Evolutionary conservation across 225 moss, liverwort and hornwort genomes (phyloP), one percentile per base, ranked within the genome.

Genomic region (Physcomitrium patens): DNA sequence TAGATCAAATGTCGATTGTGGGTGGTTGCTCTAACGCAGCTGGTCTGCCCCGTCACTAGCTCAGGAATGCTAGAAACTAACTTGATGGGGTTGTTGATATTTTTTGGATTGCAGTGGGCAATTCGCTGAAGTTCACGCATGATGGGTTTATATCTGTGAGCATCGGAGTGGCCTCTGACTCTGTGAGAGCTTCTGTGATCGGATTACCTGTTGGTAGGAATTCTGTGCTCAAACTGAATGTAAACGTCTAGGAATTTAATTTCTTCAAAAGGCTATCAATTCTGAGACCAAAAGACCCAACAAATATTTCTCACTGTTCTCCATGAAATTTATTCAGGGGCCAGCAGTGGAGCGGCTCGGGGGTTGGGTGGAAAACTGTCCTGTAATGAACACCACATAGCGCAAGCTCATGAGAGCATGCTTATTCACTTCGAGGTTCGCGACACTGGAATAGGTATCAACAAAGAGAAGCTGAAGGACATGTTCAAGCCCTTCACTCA

Each of bases 401-500:
- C 46, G 43, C 44, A 13, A 61, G 45, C 53, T 15, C 44, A 49
- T 10, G 83, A 76, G 46, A 67, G 66, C 37, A 75, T 81, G 74
- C 67, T 84, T 54, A 70, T 94, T 31, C 78, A 89, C 66, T 86
- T 94, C 19, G 91, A 94, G 78, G 86, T 94, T 64, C 79, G 81
- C 15, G 92, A 93, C 7, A 85, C 92, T 26, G 92, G 92, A 60
- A 90, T 90, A 41, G 92, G 92, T 19, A 87, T 93, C 19, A 71
- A 78, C 64, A 63, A 83, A 72, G 92, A 89, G 22, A 88, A 75
- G 43, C 76, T 90, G 6, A 74, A 82, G 5, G 90, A 90, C 42
- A 93, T 93, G 92, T 93, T 93, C 73, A 77, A 87, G 73, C 90
- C 92, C 26, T 93, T 93, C 65, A 90, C 92, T 3, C 92, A 93